Evolutionary conservation across 805 yeast species (phyloP).

Genomic region (Pichia exigua): DNA sequence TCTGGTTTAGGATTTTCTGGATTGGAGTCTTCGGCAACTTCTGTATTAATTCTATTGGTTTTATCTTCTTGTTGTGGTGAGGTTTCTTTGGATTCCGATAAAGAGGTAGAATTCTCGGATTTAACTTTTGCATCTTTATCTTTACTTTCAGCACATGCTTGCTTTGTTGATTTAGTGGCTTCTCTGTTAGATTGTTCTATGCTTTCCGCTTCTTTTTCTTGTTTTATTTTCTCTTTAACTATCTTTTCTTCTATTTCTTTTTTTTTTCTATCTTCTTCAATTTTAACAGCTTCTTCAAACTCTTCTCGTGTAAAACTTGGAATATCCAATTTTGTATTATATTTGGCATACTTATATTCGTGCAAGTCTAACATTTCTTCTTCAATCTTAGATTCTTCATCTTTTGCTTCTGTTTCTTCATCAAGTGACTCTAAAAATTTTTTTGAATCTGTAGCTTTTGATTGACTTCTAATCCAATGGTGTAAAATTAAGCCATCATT

Average conservation of each 20-base stretch:
- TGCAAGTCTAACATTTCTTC: slow-evolving; percentile 19
- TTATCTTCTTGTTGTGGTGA: neutral
- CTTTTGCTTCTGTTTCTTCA: slow-evolving; percentile 4
- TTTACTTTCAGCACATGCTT: neutral
- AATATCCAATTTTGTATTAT: slow-evolving; percentile 57
- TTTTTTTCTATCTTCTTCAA: slow-evolving; percentile 14
- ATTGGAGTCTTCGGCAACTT: neutral
- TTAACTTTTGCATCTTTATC: neutral
- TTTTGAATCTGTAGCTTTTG: neutral
- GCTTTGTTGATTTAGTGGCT: neutral
- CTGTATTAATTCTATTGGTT: neutral
- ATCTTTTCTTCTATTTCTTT: neutral
- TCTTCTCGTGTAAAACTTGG: slow-evolving; percentile 62
- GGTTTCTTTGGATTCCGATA: neutral
- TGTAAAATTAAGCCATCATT: slow-evolving; percentile 43
- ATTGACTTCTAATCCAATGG: slow-evolving; percentile 82
- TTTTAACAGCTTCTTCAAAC: slow-evolving; percentile 39
- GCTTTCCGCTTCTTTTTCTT: neutral
- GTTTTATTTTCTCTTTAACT: neutral
- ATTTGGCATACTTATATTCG: slow-evolving; percentile 62
- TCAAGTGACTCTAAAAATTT: neutral
- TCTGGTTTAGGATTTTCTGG: neutral
- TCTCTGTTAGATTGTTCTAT: neutral
- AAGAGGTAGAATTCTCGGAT: neutral
- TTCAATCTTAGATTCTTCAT: slow-evolving; percentile 7